Percentiles rank a stretch among this genome's conserved stretches.
Conservation (phyloP, 2,329 filamentous ascomycete species). For the Colletotrichum sp. region DNA sequence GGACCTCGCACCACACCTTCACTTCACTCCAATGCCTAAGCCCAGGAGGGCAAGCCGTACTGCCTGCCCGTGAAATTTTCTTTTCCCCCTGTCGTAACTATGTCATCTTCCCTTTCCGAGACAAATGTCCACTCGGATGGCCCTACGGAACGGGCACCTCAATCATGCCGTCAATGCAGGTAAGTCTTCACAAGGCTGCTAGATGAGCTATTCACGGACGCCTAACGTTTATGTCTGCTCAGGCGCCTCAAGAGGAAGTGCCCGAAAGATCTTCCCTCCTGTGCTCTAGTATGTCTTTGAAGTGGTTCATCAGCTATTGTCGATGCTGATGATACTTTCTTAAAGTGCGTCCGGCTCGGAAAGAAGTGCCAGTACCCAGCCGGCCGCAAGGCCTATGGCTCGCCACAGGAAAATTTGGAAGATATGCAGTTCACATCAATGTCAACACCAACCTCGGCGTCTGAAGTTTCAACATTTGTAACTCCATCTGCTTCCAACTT, state of each 20-base stretch:
- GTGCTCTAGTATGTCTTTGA: constrained; percentile 22
- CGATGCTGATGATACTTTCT: not conserved
- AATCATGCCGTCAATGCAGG: not conserved
- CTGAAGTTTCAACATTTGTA: not conserved
- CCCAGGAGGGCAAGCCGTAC: not conserved
- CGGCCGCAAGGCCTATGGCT: not conserved
- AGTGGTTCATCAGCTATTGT: not conserved
- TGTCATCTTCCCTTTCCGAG: not conserved
- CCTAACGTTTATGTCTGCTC: not conserved
- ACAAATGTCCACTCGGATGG: not conserved
- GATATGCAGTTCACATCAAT: not conserved
- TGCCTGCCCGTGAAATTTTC: fast-evolving
- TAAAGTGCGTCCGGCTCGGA: constrained; percentile 26
- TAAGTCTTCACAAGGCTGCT: not conserved
- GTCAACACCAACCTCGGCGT: not conserved
- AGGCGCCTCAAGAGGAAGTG: constrained; percentile 20
- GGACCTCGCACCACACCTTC: not conserved
- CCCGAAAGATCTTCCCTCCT: constrained; percentile 22
- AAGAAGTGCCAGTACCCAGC: constrained; percentile 28
- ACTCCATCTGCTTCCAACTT: not conserved
- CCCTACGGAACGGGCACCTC: not conserved
- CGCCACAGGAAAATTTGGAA: not conserved
- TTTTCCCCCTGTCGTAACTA: not conserved
- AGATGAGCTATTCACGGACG: not conserved
- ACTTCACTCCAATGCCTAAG: not conserved